Evolutionary conservation across 208 protist genomes (phyloP).

Genomic region (Trichomonas vaginalis): DNA sequence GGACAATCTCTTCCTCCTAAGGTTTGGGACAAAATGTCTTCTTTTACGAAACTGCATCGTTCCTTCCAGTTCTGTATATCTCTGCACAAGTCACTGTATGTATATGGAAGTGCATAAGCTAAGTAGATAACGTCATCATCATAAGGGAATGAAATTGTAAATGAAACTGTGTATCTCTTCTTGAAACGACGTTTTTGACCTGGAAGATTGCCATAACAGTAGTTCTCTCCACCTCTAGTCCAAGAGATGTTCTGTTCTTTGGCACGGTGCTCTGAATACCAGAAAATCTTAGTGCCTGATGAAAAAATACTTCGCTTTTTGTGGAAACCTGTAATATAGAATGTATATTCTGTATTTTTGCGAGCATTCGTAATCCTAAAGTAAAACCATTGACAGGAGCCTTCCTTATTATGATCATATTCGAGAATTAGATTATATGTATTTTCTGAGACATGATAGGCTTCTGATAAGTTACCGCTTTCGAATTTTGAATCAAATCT

Average conservation of each 20-base stretch:
- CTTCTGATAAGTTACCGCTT: slow-evolving; percentile 3
- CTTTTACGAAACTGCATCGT: neutral
- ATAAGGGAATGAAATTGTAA: slow-evolving; percentile 57
- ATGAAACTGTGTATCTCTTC: slow-evolving; percentile 53
- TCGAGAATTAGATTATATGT: neutral
- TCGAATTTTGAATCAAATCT: neutral
- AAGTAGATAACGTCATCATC: slow-evolving; percentile 61
- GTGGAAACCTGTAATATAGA: neutral
- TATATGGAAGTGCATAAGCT: slow-evolving; percentile 81
- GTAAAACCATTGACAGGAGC: slow-evolving; percentile 14
- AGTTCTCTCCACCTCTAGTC: neutral
- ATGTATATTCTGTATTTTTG: neutral
- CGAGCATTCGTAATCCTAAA: neutral
- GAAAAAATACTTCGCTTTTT: neutral
- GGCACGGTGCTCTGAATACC: neutral
- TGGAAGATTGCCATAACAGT: neutral
- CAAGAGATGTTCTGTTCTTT: neutral
- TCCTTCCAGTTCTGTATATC: neutral
- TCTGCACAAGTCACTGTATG: slow-evolving; percentile 60
- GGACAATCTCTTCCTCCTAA: neutral
- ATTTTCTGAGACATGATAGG: neutral
- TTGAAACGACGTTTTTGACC: neutral
- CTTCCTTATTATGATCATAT: neutral
- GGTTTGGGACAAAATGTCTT: neutral
- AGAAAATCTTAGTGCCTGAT: neutral